Percentiles rank a stretch among this genome's conserved stretches.
Conservation (phyloP, 1,139 yeast genomes). For the Hyphopichia fennica region DNA sequence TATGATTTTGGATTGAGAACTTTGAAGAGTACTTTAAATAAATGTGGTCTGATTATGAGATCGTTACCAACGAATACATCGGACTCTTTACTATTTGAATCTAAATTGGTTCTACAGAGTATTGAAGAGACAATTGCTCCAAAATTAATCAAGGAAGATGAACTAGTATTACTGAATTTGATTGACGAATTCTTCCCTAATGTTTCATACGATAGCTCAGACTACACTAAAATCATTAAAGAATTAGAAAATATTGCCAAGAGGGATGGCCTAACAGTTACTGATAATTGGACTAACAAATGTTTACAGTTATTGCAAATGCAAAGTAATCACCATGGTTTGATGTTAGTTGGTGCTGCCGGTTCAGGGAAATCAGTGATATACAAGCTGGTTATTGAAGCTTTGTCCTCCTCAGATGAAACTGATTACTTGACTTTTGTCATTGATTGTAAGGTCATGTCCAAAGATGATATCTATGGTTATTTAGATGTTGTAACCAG, state of each 20-base stretch:
- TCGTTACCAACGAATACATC: constrained; percentile 4
- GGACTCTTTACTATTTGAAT: constrained; percentile 25
- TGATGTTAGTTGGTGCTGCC: constrained; percentile 76
- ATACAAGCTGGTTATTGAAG: constrained; percentile 49
- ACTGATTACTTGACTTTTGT: constrained; percentile 41
- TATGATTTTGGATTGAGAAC: constrained; percentile 92
- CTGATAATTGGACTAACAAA: constrained; percentile 53
- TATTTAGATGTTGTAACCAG: constrained; percentile 70
- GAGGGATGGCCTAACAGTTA: constrained; percentile 20
- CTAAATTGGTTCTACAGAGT: constrained; percentile 49
- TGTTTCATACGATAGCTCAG: constrained; percentile 12
- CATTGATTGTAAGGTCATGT: constrained; percentile 75
- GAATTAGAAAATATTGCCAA: constrained; percentile 14
- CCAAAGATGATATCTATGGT: constrained; percentile 72
- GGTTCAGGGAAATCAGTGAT: constrained; percentile 74
- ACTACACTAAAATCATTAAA: constrained; percentile 15
- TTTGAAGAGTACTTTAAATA: constrained; percentile 61
- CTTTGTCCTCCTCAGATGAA: constrained; percentile 37
- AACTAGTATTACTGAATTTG: constrained; percentile 31
- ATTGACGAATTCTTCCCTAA: constrained; percentile 25
- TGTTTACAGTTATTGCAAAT: constrained; percentile 63
- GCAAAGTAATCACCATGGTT: constrained; percentile 71
- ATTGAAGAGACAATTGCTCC: constrained; percentile 65
- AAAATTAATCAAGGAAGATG: constrained; percentile 57
- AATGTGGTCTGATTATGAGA: constrained; percentile 56